Evolutionary conservation across 1,139 yeast species (phyloP).

Genomic region (Saccharomycopsis hybrid): DNA sequence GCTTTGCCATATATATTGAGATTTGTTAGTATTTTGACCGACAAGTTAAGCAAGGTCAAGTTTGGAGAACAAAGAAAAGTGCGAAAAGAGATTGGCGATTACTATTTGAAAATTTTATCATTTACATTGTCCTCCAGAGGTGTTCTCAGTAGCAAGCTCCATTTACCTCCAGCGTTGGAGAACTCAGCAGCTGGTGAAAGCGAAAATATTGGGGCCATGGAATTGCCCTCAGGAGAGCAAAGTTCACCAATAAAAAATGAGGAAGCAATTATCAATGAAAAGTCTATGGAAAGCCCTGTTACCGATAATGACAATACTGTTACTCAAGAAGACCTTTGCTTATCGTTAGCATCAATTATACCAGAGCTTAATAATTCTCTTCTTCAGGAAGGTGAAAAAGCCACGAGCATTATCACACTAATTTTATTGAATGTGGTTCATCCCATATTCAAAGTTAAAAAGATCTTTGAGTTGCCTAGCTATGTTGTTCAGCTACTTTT

Average conservation of each 20-base stretch:
- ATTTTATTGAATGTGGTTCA: constrained; percentile 36
- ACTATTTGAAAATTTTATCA: constrained; percentile 50
- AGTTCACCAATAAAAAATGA: background rate
- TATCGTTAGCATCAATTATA: constrained; percentile 33
- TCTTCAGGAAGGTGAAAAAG: constrained; percentile 43
- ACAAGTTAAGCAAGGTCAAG: constrained; percentile 50
- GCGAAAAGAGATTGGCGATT: constrained; percentile 62
- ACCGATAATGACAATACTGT: constrained; percentile 4
- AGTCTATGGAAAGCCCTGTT: background rate
- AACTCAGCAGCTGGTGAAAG: background rate
- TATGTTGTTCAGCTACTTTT: constrained; percentile 28
- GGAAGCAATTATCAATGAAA: background rate
- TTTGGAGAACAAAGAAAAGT: constrained; percentile 55
- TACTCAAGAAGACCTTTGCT: constrained; percentile 34
- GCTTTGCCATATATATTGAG: constrained; percentile 48
- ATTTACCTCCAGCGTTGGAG: background rate
- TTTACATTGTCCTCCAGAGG: constrained; percentile 32
- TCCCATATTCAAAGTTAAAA: constrained; percentile 38
- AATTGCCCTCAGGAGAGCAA: too few relatives aligned
- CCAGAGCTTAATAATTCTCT: constrained; percentile 35
- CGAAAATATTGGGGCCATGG: background rate
- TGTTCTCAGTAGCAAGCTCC: constrained; percentile 9
- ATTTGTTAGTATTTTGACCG: constrained; percentile 44
- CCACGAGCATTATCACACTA: constrained; percentile 33
- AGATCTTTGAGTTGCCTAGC: constrained; percentile 28